Base-by-base conservation (phyloP, 495 filamentous ascomycete species). In the Filosporella fistucella region DNA sequence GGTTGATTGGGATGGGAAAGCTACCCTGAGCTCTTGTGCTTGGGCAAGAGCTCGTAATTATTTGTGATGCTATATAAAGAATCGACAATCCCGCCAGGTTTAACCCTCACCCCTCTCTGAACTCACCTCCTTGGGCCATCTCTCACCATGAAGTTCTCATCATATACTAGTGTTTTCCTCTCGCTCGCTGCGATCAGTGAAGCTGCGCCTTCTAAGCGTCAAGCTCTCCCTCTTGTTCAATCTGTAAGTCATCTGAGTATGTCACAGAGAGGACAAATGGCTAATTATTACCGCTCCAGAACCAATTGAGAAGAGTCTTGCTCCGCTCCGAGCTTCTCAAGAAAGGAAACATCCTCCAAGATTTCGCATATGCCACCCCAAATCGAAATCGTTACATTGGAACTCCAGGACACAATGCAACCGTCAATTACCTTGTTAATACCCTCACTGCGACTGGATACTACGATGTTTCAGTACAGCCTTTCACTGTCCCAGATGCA, bases 301-400 rank as follows among this genome's bases (percentile, higher is more conserved):
- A 49, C 24, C 36, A 40, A 33, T n/a, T 49, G 2, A 36, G 46
- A 18, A 28, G 46, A 22, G 35, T 49, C 10, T 9, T 49, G 11
- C 24, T 28, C 35, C 23, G 24, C 7, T 42, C 36, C 13, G 48
- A 39, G n/a, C 48, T 51, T n/a, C 22, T 43, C 5, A 20, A 9
- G 5, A 45, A 43, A 37, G 48, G 39, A 9, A 12, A 41, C 6
- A 45, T 10, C 12, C 48, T 51, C 21, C 39, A 51, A 21, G 48
- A 32, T 24, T 65, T 77, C 38, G 74, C 72, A 9, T 74, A 75
- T 52, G 47, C 66, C 18, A 61, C 64, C 40, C 64, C 68, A 0
- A 64, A 69, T 22, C 63, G 67, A 21, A 80, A 78, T 53, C 70
- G 84, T 37, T 76, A 79, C 20, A 81, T 85, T 54, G 81, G 83